Conservation (phyloP, 495 filamentous ascomycete genomes). For the Penicillium lividum region DNA sequence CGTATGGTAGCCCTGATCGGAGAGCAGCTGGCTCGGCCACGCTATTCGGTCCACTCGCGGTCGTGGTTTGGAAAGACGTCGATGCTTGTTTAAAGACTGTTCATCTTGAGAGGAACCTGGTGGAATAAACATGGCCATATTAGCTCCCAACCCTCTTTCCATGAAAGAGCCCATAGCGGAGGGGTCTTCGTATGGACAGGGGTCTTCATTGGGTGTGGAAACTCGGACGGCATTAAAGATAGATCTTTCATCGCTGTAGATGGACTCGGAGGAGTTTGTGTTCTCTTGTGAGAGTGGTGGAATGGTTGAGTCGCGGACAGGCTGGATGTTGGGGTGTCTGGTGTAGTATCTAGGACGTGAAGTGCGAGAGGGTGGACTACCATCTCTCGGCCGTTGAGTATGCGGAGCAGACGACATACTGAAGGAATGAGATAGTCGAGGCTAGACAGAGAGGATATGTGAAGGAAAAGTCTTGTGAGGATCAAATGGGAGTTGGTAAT, state of each 20-base stretch:
- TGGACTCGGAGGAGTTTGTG: conserved; percentile 36
- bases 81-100: not conserved
- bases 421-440: conserved; percentile 2
- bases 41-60: conserved; percentile 6
- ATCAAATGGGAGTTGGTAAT: conserved; percentile 2
- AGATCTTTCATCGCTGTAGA: conserved; percentile 40
- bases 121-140: conserved; percentile 37
- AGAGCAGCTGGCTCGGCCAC: conserved; percentile 19
- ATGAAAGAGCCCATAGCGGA: conserved; percentile 18
- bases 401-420: conserved; percentile 12
- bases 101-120: conserved; percentile 13
- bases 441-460: not conserved
- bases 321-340: conserved; percentile 11
- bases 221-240: conserved; percentile 46
- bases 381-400: not conserved
- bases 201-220: conserved; percentile 23
- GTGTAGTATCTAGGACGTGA: conserved; percentile 12
- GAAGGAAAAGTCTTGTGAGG: not conserved
- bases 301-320: conserved; percentile 16
- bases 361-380: conserved; percentile 8
- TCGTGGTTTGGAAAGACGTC: conserved; percentile 3
- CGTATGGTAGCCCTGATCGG: conserved; percentile 17
- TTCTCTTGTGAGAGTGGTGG: conserved; percentile 20
- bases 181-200: conserved; percentile 10
- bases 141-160: conserved; percentile 33